phyloP scores from a whole-genome alignment of 495 filamentous ascomycete genomes.

The Daldinia vernicosa region DNA sequence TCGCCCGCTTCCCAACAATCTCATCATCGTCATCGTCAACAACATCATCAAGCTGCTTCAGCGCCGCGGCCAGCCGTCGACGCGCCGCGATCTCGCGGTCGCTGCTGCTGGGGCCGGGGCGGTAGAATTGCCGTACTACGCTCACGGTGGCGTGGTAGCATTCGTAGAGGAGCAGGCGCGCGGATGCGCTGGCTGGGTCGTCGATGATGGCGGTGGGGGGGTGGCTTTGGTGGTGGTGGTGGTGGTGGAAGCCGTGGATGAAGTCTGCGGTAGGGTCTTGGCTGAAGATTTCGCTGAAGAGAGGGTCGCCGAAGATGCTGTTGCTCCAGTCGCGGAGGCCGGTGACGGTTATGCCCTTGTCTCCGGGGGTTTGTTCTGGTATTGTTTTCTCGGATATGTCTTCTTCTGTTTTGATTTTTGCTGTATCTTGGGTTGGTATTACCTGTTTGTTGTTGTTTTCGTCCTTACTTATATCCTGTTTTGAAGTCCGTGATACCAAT shows the following conservation, averaged over 20 bases:
- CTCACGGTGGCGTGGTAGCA: slow-evolving; percentile 57
- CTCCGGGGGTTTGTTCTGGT: slow-evolving; percentile 2
- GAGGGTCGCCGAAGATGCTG: slow-evolving; percentile 67
- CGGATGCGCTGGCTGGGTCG: slow-evolving; percentile 45
- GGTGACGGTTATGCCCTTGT: slow-evolving; percentile 25
- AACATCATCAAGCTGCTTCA: slow-evolving; percentile 51
- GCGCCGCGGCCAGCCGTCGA: slow-evolving; percentile 51
- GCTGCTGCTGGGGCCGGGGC: slow-evolving; percentile 54
- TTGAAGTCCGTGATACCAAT: slow-evolving; percentile 40
- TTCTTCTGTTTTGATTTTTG: background rate
- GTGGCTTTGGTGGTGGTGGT: slow-evolving; percentile 38
- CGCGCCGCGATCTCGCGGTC: slow-evolving; percentile 57
- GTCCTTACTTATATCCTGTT: slow-evolving; percentile 5
- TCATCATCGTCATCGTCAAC: slow-evolving; percentile 51
- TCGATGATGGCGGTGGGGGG: too few species aligned
- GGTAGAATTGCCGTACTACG: slow-evolving; percentile 60
- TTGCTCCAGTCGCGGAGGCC: slow-evolving; percentile 61
- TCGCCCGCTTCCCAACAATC: slow-evolving; percentile 37
- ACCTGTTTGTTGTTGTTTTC: slow-evolving; percentile 2
- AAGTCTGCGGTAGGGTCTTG: slow-evolving; percentile 56
- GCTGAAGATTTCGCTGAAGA: slow-evolving; percentile 61
- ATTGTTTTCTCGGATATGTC: background rate
- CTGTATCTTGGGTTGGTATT: slow-evolving; percentile 3
- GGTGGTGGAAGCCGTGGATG: slow-evolving; percentile 45
- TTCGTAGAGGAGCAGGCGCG: slow-evolving; percentile 58